These are phyloP conservation scores for Oryza punctata DNA, from an alignment of 176 grass and related monocot species.

Conservation along the genomic window DNA sequence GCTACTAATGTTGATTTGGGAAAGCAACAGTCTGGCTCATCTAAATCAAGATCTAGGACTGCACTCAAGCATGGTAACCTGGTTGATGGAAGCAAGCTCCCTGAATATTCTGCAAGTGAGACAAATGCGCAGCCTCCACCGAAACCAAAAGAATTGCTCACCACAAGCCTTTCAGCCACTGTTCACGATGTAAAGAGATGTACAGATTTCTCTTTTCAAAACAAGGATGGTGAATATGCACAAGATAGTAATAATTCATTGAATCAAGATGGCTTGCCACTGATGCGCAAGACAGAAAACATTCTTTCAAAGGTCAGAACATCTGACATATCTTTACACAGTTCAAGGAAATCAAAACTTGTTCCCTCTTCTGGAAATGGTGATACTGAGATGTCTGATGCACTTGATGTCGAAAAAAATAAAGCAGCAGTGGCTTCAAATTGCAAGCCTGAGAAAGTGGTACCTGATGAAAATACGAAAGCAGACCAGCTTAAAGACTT, in stretches of 20 bases:
- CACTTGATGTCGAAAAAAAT: conserved; percentile 5
- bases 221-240: conserved; percentile 23
- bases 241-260: conserved; percentile 13
- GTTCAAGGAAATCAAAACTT: conserved; percentile 30
- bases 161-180: neutral
- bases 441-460: conserved; percentile 26
- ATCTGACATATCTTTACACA: conserved; percentile 4
- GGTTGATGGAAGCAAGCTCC: conserved; percentile 16
- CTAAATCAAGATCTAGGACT: conserved; percentile 34
- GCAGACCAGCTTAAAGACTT: conserved; percentile 7
- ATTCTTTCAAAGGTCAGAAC: conserved; percentile 1
- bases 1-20: neutral
- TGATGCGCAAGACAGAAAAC: conserved; percentile 8
- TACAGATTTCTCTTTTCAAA: conserved; percentile 22
- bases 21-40: conserved; percentile 38
- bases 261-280: conserved; percentile 39
- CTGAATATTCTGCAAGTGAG: conserved; percentile 29
- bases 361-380: conserved; percentile 15
- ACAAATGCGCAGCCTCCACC: conserved; percentile 30
- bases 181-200: conserved; percentile 26
- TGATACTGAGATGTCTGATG: conserved; percentile 30
- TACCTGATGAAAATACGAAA: conserved; percentile 35
- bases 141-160: neutral
- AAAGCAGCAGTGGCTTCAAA: conserved; percentile 1
- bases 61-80: conserved; percentile 39